Evolutionary conservation across 768 basidiomycete genomes (phyloP).

Genomic region (Macrocybe gigantea): DNA sequence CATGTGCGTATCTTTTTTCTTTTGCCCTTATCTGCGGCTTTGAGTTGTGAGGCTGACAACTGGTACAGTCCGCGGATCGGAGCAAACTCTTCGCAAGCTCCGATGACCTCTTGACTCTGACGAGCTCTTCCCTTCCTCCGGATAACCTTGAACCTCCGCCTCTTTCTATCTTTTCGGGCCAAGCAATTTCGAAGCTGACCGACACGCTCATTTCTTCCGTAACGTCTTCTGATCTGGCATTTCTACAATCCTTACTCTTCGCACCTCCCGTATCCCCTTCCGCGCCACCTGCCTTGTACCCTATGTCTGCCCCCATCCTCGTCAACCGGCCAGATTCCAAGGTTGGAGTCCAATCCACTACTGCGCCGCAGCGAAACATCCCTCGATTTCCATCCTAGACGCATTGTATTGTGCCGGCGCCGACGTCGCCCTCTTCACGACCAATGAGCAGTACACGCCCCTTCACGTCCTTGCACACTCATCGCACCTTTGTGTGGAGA

Average conservation of each 20-base stretch:
- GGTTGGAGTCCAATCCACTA: constrained; percentile 76
- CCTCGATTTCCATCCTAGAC: constrained; percentile 60
- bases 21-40: neutral
- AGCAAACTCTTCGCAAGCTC: constrained; percentile 27
- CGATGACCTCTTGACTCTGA: constrained; percentile 31
- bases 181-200: constrained; percentile 37
- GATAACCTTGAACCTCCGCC: constrained; percentile 35
- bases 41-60: constrained; percentile 9
- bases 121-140: constrained; percentile 30
- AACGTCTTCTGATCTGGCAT: constrained; percentile 39
- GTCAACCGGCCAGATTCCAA: constrained; percentile 63
- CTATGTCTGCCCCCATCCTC: constrained; percentile 45
- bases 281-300: constrained; percentile 33
- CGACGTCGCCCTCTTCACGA: constrained; percentile 66
- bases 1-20: constrained; percentile 36
- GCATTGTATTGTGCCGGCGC: constrained; percentile 72
- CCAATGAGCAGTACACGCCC: constrained; percentile 55
- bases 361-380: constrained; percentile 49
- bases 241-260: constrained; percentile 53
- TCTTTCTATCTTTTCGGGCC: constrained; percentile 32
- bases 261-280: constrained; percentile 32
- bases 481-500: constrained; percentile 23
- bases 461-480: constrained; percentile 60
- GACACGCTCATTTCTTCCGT: constrained; percentile 52
- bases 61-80: constrained; percentile 31